Evolutionary conservation across 2,329 filamentous ascomycete species (phyloP).

Genomic region (Xylaria sp.): DNA sequence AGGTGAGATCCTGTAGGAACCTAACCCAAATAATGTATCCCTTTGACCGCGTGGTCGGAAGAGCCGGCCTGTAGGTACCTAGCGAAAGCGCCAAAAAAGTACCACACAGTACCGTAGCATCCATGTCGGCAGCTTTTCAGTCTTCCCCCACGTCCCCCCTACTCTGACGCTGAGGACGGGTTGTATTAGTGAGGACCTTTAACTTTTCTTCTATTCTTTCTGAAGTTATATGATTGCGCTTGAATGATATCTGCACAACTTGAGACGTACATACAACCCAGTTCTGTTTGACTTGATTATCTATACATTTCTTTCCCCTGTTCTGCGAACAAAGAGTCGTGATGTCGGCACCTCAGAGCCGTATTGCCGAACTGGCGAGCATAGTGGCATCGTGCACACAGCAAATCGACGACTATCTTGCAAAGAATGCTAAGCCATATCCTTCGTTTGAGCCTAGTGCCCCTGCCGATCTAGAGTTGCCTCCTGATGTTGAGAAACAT

Average conservation of each 20-base stretch:
- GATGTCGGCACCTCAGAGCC: conserved; percentile 18
- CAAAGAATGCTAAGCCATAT: conserved; percentile 18
- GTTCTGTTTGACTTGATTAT: background rate
- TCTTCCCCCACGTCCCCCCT: background rate
- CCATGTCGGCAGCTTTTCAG: background rate
- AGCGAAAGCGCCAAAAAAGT: background rate
- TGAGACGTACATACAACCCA: too few species aligned
- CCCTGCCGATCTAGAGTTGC: conserved; percentile 26
- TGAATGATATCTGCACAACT: background rate
- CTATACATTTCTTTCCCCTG: background rate
- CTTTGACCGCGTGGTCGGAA: background rate
- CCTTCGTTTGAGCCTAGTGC: conserved; percentile 32
- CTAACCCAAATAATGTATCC: too few species aligned
- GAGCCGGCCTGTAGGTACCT: background rate
- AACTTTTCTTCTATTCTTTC: background rate
- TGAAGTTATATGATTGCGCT: too few species aligned
- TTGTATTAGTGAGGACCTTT: background rate
- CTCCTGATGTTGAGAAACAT: conserved; percentile 28
- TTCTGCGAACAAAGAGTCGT: background rate
- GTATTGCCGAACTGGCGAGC: conserved; percentile 32
- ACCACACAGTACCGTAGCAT: background rate
- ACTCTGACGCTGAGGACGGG: too few species aligned
- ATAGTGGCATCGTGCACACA: conserved; percentile 26
- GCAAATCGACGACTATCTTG: conserved; percentile 33
- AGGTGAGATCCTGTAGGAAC: too few species aligned